Percentiles rank a stretch among this genome's conserved stretches.
These are phyloP conservation scores for Hyphopichia khmerensis DNA, from an alignment of 1,139 yeast species.

Conservation along the genomic window DNA sequence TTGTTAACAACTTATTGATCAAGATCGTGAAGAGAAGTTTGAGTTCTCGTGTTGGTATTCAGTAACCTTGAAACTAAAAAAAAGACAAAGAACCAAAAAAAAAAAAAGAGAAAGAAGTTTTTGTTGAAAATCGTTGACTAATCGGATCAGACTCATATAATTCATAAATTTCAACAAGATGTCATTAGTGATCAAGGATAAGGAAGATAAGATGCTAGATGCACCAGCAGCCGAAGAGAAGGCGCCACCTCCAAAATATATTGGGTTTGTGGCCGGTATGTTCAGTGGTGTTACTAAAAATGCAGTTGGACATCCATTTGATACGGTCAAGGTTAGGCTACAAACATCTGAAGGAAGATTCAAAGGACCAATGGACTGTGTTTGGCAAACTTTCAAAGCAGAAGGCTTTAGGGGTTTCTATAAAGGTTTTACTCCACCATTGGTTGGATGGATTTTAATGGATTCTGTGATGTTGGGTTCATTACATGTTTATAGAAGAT, in stretches of 20 bases:
- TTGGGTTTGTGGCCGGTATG: conserved; percentile 86
- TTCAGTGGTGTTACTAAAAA: conserved; percentile 85
- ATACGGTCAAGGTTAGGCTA: conserved; percentile 81
- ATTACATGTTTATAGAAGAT: conserved; percentile 69
- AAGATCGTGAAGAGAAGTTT: no score
- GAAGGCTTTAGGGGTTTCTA: conserved; percentile 81
- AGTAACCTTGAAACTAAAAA: no score
- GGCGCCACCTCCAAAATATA: conserved; percentile 51
- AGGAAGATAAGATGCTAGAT: conserved; percentile 23
- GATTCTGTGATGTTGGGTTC: conserved; percentile 89
- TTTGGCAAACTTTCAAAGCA: conserved; percentile 62
- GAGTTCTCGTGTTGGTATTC: no score
- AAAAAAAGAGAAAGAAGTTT: no score
- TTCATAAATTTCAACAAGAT: no score
- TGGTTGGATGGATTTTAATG: conserved; percentile 92
- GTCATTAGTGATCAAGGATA: conserved; percentile 30
- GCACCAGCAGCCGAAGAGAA: conserved; percentile 4
- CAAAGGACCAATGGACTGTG: conserved; percentile 82
- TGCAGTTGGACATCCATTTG: conserved; percentile 92
- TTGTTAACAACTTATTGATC: no score
- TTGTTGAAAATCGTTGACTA: background rate
- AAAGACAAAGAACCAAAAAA: no score
- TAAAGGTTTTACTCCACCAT: conserved; percentile 89
- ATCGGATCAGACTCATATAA: background rate
- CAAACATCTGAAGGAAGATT: conserved; percentile 78